Evolutionary conservation across 441 rosid genomes (phyloP), one percentile per base, ranked within the genome.

Genomic region (Pelargonium australe): DNA sequence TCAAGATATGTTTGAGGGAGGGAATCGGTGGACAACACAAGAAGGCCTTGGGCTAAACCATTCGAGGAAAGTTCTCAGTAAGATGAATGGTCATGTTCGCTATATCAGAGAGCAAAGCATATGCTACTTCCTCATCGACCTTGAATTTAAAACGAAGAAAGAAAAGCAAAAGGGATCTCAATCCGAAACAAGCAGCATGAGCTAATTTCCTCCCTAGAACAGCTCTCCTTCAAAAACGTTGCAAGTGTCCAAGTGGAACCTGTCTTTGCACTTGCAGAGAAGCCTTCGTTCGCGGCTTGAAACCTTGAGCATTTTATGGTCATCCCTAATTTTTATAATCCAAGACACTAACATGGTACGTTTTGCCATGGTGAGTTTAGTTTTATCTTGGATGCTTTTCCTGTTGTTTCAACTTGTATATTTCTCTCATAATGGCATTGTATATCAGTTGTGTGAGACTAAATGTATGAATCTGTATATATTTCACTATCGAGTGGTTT

Each of bases 21-120:
- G 79, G 74, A 75, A 78, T 47, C 81, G 63, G n/a, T 76, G 87
- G 86, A 76, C 43, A 20, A 81, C 88, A 8, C 88, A 77, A 57
- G 96, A 89, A 77, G 98, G 94, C 13, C 72, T 86, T 2, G 84
- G 85, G 25, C 85, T 90, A 65, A 86, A 86, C 70, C 73, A 82
- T 62, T 89, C 98, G 0, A 66, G 83, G 66, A 89, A 86, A 75
- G 85, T 87, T 63, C 82, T 90, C 20, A 79, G 76, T 61, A 75
- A 63, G 76, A 89, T 92, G 96, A 82, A 86, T 47, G 94, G 96
- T 34, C 79, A 65, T 31, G 90, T 90, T 47, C 79, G 67, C 14
- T 92, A 92, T 73, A 68, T 78, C 23, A 80, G 88, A 74, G 92
- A 90, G 81, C 79, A 77, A 8, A 75, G 77, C 51, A 79, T 63